Evolutionary conservation across 1,284 basidiomycete genomes (phyloP).

Genomic region (Ceratobasidium sp.): DNA sequence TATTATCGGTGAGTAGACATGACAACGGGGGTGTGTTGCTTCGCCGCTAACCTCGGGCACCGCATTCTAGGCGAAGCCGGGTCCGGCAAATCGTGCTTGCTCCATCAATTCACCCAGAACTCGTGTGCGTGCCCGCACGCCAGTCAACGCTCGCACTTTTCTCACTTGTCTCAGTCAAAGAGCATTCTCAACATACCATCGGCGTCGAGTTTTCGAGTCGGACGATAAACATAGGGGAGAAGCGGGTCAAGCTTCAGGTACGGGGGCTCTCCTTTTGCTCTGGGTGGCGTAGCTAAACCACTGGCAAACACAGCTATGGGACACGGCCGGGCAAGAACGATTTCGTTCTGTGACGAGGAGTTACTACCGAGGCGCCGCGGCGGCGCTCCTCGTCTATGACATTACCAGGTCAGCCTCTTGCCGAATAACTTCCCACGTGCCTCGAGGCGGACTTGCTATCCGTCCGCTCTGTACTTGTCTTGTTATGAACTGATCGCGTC

Average conservation of each 20-base stretch:
- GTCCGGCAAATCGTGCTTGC: constrained; percentile 94
- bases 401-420: constrained; percentile 81
- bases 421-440: constrained; percentile 23
- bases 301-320: constrained; percentile 79
- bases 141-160: too few species aligned
- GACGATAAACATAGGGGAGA: constrained; percentile 90
- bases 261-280: constrained; percentile 51
- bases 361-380: constrained; percentile 96
- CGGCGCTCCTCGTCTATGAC: constrained; percentile 94
- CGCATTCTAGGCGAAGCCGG: constrained; percentile 85
- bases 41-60: background rate
- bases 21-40: background rate
- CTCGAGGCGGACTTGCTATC: background rate
- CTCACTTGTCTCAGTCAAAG: constrained; percentile 77
- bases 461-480: background rate
- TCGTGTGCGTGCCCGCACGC: constrained; percentile 85
- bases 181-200: constrained; percentile 97
- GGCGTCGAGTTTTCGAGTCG: constrained; percentile 95
- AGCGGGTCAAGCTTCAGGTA: constrained; percentile 94
- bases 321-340: constrained; percentile 97
- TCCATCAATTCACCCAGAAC: constrained; percentile 96
- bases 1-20: constrained; percentile 78
- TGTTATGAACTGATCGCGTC: background rate
- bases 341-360: constrained; percentile 97
- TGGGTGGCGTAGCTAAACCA: constrained; percentile 4